Evolutionary conservation across 2,329 filamentous ascomycete species (phyloP).

Genomic region (Xenoacremonium recifei): DNA sequence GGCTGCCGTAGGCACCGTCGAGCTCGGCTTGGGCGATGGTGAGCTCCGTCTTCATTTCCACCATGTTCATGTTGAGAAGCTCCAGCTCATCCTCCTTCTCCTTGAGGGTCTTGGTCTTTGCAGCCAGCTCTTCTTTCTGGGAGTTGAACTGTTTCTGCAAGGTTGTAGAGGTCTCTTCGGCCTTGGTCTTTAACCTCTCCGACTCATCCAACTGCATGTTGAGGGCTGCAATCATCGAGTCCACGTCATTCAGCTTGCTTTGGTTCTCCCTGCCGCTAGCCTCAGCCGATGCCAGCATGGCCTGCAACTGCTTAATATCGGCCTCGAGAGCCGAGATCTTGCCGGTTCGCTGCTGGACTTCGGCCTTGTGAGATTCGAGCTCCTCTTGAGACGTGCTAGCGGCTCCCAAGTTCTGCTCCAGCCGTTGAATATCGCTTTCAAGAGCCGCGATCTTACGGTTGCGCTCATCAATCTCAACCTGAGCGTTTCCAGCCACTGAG

Average conservation of each 20-base stretch:
- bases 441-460: conserved; percentile 18
- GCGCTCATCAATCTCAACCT: conserved; percentile 19
- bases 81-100: conserved; percentile 52
- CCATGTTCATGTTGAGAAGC: conserved; percentile 48
- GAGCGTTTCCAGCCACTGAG: conserved; percentile 10
- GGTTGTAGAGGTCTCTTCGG: conserved; percentile 26
- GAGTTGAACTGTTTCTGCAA: conserved; percentile 22
- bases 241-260: conserved; percentile 30
- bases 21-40: conserved; percentile 61
- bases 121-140: conserved; percentile 21
- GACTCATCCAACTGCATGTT: conserved; percentile 30
- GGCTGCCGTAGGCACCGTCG: conserved; percentile 59
- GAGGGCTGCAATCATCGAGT: conserved; percentile 26
- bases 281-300: conserved; percentile 32
- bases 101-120: conserved; percentile 43
- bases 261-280: conserved; percentile 37
- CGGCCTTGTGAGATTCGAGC: conserved; percentile 11
- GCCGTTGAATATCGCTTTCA: conserved; percentile 13
- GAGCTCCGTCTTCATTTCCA: conserved; percentile 61
- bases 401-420: neutral
- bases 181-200: conserved; percentile 21
- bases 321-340: conserved; percentile 44
- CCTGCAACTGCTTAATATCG: conserved; percentile 22
- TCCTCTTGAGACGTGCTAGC: conserved; percentile 1
- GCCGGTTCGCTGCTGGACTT: conserved; percentile 37